A percentile compares a stretch with the other conserved stretches of the same genome.
phyloP scores from a whole-genome alignment of 1,139 yeast species.

The Lodderomyces parapsilosis region DNA sequence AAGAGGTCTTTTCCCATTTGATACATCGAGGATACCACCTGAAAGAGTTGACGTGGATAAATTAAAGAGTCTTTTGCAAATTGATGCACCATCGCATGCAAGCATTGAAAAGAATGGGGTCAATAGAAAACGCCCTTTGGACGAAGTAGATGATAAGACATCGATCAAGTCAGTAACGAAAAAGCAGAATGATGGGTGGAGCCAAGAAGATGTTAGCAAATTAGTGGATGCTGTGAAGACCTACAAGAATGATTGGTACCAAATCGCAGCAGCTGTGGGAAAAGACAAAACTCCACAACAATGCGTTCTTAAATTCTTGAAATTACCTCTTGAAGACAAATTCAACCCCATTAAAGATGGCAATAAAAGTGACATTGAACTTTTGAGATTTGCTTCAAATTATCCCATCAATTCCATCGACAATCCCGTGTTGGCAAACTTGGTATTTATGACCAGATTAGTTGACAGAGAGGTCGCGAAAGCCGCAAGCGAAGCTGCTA shows the following conservation, averaged over 20 bases:
- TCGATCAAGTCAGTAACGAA: slow-evolving; percentile 6
- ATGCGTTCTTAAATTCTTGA: slow-evolving; percentile 76
- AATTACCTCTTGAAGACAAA: slow-evolving; percentile 78
- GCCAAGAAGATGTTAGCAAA: slow-evolving; percentile 54
- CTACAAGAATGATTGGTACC: slow-evolving; percentile 70
- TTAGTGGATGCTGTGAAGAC: slow-evolving; percentile 64
- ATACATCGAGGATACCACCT: slow-evolving; percentile 63
- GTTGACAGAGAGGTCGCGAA: slow-evolving; percentile 87
- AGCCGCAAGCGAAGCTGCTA: slow-evolving; percentile 73
- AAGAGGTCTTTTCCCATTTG: slow-evolving; percentile 91
- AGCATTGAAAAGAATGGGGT: slow-evolving; percentile 1
- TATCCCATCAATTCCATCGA: slow-evolving; percentile 83
- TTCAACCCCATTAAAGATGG: slow-evolving; percentile 53
- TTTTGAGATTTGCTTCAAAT: slow-evolving; percentile 80
- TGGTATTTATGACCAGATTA: slow-evolving; percentile 80
- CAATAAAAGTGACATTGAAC: slow-evolving; percentile 44
- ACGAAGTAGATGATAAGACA: slow-evolving; percentile 4
- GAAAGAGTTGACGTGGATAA: slow-evolving; percentile 55
- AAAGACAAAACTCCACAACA: slow-evolving; percentile 68
- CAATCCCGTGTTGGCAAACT: slow-evolving; percentile 89
- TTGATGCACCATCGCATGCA: background rate
- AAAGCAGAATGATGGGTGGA: slow-evolving; percentile 55
- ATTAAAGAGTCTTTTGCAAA: slow-evolving; percentile 37
- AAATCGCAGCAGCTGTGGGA: slow-evolving; percentile 63
- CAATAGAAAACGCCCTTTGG: slow-evolving; percentile 7